Conservation (phyloP, 768 basidiomycete genomes). For the Suillus weaverae region DNA sequence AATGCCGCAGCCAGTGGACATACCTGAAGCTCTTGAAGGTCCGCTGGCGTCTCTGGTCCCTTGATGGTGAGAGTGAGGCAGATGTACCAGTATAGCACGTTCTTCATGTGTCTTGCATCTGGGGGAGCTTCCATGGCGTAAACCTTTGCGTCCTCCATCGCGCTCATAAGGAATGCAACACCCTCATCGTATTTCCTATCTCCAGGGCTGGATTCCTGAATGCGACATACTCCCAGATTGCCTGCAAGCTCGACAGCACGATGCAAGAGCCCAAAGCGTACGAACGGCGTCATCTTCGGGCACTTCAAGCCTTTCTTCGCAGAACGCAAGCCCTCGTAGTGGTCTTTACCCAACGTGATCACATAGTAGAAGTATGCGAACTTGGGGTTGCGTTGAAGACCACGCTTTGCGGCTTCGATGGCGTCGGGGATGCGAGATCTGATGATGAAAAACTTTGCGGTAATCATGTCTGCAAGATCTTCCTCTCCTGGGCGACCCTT, state of each 20-base stretch:
- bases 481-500: conserved; percentile 40
- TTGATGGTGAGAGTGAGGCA: conserved; percentile 51
- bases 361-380: conserved; percentile 67
- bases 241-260: conserved; percentile 64
- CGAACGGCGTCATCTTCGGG: conserved; percentile 51
- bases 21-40: conserved; percentile 55
- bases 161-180: conserved; percentile 58
- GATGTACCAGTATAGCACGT: conserved; percentile 59
- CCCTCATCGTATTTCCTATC: conserved; percentile 58
- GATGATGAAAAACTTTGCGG: conserved; percentile 60
- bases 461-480: conserved; percentile 63
- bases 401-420: conserved; percentile 44
- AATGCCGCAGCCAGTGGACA: conserved; percentile 1
- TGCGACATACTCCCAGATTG: conserved; percentile 49
- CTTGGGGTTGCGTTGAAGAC: conserved; percentile 54
- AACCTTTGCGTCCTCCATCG: conserved; percentile 57
- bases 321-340: conserved; percentile 52
- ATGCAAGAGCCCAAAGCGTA: conserved; percentile 56
- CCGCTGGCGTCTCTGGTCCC: conserved; percentile 48
- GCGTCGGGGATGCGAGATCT: conserved; percentile 49
- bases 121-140: conserved; percentile 60
- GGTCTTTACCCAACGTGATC: conserved; percentile 49
- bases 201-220: conserved; percentile 43
- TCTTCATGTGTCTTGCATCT: conserved; percentile 60
- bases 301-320: conserved; percentile 69